Evolutionary conservation across 768 basidiomycete species (phyloP).

Genomic region (Pleurotus pulmonarius): DNA sequence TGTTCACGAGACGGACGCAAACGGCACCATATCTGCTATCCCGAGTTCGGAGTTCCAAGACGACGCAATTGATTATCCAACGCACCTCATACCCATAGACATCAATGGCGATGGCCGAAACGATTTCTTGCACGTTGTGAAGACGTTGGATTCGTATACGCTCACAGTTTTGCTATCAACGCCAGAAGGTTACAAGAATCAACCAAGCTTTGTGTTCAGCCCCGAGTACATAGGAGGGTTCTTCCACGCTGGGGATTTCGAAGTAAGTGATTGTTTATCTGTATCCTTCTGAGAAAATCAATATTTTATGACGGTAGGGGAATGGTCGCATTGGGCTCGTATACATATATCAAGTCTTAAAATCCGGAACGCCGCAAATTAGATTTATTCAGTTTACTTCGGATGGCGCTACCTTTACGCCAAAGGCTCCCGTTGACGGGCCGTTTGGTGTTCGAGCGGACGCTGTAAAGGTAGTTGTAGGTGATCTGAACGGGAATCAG

Average conservation of each 20-base stretch:
- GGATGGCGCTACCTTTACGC: not conserved
- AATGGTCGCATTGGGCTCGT: conserved; percentile 4
- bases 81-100: not conserved
- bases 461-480: not conserved
- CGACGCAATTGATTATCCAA: not conserved
- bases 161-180: not conserved
- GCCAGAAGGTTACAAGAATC: not conserved
- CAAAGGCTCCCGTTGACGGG: not conserved
- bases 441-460: not conserved
- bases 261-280: not conserved
- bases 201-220: not conserved
- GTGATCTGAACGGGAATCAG: conserved; percentile 1
- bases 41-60: not conserved
- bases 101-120: conserved; percentile 4
- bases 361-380: conserved; percentile 3
- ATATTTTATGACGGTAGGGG: not conserved
- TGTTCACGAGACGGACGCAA: not conserved
- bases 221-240: conserved; percentile 5
- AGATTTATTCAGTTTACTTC: conserved; percentile 2
- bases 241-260: conserved; percentile 3
- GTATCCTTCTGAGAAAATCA: not conserved
- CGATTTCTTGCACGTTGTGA: conserved; percentile 1
- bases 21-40: not conserved
- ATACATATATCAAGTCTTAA: conserved; percentile 4
- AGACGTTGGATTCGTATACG: not conserved